Conservation (phyloP, 441 rosid genomes). For the Arabidopsis hybrid region DNA sequence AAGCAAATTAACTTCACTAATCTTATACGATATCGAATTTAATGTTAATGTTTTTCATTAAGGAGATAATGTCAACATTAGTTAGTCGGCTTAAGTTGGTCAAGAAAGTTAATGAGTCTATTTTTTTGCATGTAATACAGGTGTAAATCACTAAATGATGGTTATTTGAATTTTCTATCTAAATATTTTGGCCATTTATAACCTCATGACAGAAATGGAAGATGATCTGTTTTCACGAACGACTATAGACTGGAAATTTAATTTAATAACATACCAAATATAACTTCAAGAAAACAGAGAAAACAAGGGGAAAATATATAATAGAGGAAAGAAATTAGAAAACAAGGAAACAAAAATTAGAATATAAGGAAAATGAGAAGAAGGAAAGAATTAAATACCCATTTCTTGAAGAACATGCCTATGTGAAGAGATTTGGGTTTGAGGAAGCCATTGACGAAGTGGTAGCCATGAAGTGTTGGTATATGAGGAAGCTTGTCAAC, state of each 20-base stretch:
- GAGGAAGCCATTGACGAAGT: slow-evolving; percentile 49
- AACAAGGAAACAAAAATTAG: too few relatives aligned
- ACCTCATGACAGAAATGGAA: slow-evolving; percentile 7
- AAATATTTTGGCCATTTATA: slow-evolving; percentile 31
- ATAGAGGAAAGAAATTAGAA: not conserved
- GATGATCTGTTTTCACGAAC: slow-evolving; percentile 25
- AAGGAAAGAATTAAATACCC: slow-evolving; percentile 55
- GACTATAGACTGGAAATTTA: slow-evolving; percentile 4
- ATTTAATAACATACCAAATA: slow-evolving; percentile 10
- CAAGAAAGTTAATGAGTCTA: not conserved
- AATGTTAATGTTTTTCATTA: not conserved
- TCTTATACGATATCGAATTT: slow-evolving; percentile 4
- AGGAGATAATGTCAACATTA: not conserved
- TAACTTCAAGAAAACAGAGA: slow-evolving; percentile 8
- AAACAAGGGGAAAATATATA: not conserved
- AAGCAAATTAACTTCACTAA: slow-evolving; percentile 13
- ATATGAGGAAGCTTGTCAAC: slow-evolving; percentile 81
- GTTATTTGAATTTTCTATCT: slow-evolving; percentile 19
- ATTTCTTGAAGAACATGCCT: slow-evolving; percentile 78
- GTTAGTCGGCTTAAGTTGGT: not conserved
- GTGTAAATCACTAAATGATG: slow-evolving; percentile 22
- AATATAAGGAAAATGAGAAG: not conserved
- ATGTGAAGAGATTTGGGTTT: slow-evolving; percentile 61
- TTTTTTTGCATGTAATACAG: slow-evolving; percentile 15
- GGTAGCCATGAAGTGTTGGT: slow-evolving; percentile 65